Conservation (phyloP, 768 basidiomycete genomes). For the Russula sp. region DNA sequence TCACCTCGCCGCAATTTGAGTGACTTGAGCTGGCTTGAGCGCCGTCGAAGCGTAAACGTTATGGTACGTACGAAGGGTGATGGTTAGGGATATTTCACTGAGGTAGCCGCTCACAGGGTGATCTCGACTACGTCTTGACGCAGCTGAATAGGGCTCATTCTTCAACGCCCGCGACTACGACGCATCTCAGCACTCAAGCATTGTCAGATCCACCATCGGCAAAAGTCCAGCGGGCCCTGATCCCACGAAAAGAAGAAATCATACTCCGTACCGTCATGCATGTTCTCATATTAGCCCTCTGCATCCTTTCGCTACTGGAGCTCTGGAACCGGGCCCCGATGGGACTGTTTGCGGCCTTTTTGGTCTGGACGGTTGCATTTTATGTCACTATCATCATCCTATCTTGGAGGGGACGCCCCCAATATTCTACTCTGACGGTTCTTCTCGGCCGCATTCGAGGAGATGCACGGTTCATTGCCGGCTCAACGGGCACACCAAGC, state of each 20-base stretch:
- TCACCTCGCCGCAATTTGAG: constrained; percentile 49
- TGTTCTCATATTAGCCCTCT: constrained; percentile 50
- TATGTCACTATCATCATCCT: constrained; percentile 48
- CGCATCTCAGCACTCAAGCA: constrained; percentile 39
- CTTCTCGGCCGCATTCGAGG: constrained; percentile 42
- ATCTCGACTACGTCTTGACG: constrained; percentile 63
- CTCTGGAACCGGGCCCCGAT: constrained; percentile 52
- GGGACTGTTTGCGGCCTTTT: constrained; percentile 57
- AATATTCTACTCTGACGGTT: constrained; percentile 50
- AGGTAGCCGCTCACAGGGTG: constrained; percentile 43
- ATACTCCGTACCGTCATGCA: constrained; percentile 51
- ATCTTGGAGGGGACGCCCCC: constrained; percentile 55
- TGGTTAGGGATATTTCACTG: background rate
- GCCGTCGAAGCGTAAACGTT: constrained; percentile 62
- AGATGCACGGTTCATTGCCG: constrained; percentile 26
- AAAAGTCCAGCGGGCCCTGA: constrained; percentile 28
- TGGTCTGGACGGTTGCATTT: constrained; percentile 54
- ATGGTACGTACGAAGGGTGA: constrained; percentile 45
- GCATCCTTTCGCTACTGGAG: constrained; percentile 49
- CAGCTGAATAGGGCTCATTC: constrained; percentile 43
- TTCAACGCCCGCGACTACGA: constrained; percentile 49
- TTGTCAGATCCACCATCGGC: constrained; percentile 29
- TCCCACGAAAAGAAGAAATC: constrained; percentile 37
- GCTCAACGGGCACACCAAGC: constrained; percentile 32
- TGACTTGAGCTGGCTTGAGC: constrained; percentile 74